A percentile compares a stretch with the other conserved stretches of the same genome.
phyloP scores from a whole-genome alignment of 768 basidiomycete genomes.

The Amanita rimosa region DNA sequence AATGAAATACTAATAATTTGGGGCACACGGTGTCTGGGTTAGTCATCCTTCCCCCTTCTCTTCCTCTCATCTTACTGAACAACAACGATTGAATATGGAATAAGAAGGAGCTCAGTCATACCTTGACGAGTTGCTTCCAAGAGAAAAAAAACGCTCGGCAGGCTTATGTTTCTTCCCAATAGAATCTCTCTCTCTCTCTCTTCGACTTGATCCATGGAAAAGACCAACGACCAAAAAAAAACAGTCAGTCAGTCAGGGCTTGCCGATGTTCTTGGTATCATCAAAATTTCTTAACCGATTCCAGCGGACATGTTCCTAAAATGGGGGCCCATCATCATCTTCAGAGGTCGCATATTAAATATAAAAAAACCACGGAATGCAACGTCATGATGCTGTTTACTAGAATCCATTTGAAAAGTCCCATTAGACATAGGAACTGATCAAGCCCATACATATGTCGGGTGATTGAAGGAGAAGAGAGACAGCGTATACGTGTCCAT shows the following conservation, averaged over 20 bases:
- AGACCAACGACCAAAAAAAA: background rate
- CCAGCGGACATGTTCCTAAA: background rate
- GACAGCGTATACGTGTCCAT: background rate
- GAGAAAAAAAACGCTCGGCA: no score
- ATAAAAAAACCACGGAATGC: background rate
- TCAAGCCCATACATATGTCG: no score
- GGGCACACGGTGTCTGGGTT: no score
- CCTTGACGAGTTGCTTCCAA: no score
- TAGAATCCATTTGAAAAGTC: background rate
- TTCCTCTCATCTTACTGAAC: no score
- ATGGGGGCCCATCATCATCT: background rate
- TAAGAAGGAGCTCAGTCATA: no score
- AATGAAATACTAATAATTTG: no score
- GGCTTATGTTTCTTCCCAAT: background rate
- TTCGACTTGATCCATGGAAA: background rate
- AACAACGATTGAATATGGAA: no score
- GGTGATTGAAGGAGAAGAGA: background rate
- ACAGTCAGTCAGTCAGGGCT: background rate
- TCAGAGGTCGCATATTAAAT: background rate
- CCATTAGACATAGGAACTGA: no score
- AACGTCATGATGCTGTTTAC: background rate
- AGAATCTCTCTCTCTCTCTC: no score
- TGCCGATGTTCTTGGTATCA: background rate
- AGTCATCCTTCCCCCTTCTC: no score
- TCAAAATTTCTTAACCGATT: background rate